Evolutionary conservation across 306 rosid genomes (phyloP).

Genomic region (Prunus campanulata): DNA sequence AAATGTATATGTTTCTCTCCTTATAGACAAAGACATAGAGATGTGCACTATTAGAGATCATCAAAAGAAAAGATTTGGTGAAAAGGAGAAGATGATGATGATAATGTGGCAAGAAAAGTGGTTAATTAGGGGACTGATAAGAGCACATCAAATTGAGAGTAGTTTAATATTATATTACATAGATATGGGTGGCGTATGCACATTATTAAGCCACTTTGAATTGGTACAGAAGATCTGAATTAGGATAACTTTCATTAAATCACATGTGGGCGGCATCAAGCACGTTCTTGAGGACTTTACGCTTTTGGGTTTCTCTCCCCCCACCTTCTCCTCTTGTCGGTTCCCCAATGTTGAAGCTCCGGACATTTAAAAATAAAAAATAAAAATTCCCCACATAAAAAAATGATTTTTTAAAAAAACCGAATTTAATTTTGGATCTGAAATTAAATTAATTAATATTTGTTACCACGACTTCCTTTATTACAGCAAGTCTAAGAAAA

Average conservation of each 20-base stretch:
- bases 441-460: too few species aligned
- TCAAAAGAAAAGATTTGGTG: not conserved
- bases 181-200: too few species aligned
- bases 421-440: not conserved
- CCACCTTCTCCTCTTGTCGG: not conserved
- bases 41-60: not conserved
- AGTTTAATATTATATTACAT: not conserved
- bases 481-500: not conserved
- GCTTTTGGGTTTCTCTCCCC: slow-evolving; percentile 1
- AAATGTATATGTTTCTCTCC: not conserved
- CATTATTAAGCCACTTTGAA: not conserved
- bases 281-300: not conserved
- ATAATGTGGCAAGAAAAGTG: not conserved
- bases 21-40: not conserved
- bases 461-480: not conserved
- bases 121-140: not conserved
- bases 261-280: not conserved
- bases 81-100: not conserved
- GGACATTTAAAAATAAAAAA: too few species aligned
- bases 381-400: not conserved
- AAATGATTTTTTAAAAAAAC: too few species aligned
- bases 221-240: not conserved
- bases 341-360: not conserved
- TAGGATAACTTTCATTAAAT: not conserved
- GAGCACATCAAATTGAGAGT: not conserved